These are phyloP conservation scores for Talaromyces funiculosus DNA, from an alignment of 2,329 filamentous ascomycete genomes.

Conservation along the genomic window DNA sequence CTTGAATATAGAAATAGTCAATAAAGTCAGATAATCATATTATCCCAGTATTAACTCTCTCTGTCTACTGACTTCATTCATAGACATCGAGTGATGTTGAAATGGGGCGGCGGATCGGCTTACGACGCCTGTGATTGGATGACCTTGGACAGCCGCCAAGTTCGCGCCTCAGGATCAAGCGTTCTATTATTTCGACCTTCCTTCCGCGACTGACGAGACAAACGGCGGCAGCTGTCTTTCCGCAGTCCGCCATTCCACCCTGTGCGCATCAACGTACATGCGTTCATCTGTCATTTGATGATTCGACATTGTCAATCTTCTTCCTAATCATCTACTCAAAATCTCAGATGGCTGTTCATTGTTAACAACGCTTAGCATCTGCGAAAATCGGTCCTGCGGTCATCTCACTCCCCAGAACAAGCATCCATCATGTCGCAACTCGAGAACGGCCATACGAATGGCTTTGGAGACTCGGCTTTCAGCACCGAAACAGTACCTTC, in stretches of 20 bases:
- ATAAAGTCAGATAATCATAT: no score
- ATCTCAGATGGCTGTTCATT: constrained; percentile 4
- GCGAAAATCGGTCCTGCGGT: constrained; percentile 10
- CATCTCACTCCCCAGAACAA: neutral
- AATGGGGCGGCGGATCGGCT: neutral
- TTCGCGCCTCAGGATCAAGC: neutral
- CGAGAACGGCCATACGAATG: constrained; percentile 49
- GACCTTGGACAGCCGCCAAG: neutral
- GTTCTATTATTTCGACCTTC: neutral
- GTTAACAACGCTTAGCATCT: neutral
- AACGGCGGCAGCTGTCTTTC: neutral
- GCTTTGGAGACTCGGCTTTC: constrained; percentile 42
- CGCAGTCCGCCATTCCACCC: neutral
- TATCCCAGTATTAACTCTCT: no score
- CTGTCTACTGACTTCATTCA: no score
- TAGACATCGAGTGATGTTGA: neutral
- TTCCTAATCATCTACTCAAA: neutral
- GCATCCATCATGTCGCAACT: constrained; percentile 45
- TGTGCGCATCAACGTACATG: neutral
- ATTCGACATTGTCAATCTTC: neutral
- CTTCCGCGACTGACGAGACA: neutral
- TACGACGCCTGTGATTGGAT: neutral
- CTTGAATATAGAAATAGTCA: neutral
- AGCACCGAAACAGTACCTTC: constrained; percentile 28
- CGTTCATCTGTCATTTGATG: neutral